Base-by-base conservation (phyloP, 306 rosid species). In the Dalbergia oliveri region DNA sequence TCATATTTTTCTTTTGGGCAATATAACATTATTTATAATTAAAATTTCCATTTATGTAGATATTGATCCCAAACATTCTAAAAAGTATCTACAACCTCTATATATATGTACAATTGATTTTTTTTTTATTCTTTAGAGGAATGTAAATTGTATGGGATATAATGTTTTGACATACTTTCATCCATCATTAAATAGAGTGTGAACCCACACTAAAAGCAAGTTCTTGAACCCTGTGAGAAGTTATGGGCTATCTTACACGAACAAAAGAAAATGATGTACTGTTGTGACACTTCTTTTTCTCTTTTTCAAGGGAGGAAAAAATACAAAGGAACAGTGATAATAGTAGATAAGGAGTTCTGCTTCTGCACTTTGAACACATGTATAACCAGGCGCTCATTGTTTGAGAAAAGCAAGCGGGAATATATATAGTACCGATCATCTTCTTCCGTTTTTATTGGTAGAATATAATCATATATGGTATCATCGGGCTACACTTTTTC, bases 401-500 rank as follows among this genome's bases (percentile, higher is more conserved):
- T 79, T 59, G 53, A 69, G 54, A 45, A 79, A 69, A 78, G 59
- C 39, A 59, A 69, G 41, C 11, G 49, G 43, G 61, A 69, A 68
- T 78, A 67, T 78, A 37, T 37, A 37, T 37, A 37, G 31, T 26
- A 26, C 31, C 31, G 31, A 26, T 26, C 31, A 26, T 26, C 31
- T 26, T 26, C 31, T 26, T 26, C 31, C 31, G 1, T 26, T 26
- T 26, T 26, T 26, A 26, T 26, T 26, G 31, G 31, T 26, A 1
- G 31, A 26, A 37, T 37, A n/a, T n/a, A n/a, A n/a, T n/a, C n/a
- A n/a, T n/a, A 37, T 37, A 47, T 69, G 33, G 60, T 23, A 69
- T 79, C 54, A 79, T 59, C 59, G 50, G 65, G 56, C 21, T 59
- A 15, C 67, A 11, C 73, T 63, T 80, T 72, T 80, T 41, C 41